Evolutionary conservation across 345 rosid species (phyloP).

Genomic region (Nasturtium officinale): DNA sequence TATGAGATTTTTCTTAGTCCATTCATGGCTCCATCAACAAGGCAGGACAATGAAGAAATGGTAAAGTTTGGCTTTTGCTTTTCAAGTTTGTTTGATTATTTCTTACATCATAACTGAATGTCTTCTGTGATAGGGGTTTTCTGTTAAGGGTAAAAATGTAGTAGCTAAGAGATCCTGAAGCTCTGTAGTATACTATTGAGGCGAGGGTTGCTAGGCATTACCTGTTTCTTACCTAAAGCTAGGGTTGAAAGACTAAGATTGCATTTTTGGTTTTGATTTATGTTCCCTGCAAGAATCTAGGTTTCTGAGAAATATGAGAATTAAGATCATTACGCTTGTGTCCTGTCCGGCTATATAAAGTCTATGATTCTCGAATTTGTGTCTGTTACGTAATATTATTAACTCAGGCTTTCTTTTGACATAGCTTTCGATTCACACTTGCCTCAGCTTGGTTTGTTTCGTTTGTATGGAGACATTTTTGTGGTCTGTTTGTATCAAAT

Average conservation of each 20-base stretch:
- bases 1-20: constrained; percentile 52
- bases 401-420: not conserved
- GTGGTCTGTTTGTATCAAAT: not conserved
- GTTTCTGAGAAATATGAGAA: constrained; percentile 20
- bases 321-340: constrained; percentile 12
- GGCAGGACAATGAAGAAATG: constrained; percentile 54
- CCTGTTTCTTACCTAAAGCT: not conserved
- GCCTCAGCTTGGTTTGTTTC: not conserved
- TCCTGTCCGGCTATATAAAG: not conserved
- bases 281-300: constrained; percentile 7
- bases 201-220: not conserved
- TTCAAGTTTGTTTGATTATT: constrained; percentile 5
- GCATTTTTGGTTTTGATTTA: constrained; percentile 1
- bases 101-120: not conserved
- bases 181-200: not conserved
- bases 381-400: not conserved
- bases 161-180: constrained; percentile 16
- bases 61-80: constrained; percentile 48
- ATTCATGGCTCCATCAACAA: constrained; percentile 53
- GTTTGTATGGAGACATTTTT: not conserved
- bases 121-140: not conserved
- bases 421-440: not conserved
- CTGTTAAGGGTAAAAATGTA: constrained; percentile 4
- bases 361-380: not conserved
- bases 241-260: constrained; percentile 10